phyloP scores from a whole-genome alignment of 2,329 filamentous ascomycete genomes.

The Nemania serpens region DNA sequence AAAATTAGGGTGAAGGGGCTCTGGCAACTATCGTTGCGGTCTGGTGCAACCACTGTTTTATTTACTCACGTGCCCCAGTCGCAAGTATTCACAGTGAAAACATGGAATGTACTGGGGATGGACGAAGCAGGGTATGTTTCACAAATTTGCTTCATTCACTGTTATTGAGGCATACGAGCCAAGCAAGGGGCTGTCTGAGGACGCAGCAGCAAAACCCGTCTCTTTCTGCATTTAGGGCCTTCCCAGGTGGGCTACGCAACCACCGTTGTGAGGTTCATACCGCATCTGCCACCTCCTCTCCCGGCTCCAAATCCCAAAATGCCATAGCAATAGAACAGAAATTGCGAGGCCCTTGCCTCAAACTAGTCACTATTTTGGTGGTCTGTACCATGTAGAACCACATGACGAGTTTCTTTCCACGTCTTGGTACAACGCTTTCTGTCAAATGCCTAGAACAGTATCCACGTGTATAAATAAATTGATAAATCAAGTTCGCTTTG shows the following conservation, averaged over 20 bases:
- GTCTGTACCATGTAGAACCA: slow-evolving; percentile 1
- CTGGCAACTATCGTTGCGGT: too few species aligned
- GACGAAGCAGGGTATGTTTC: not conserved
- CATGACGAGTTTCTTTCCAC: not conserved
- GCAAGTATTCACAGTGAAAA: not conserved
- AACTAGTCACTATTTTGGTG: not conserved
- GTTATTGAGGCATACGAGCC: not conserved
- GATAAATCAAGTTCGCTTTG: slow-evolving; percentile 18
- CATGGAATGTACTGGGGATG: not conserved
- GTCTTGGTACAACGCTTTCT: slow-evolving; percentile 5
- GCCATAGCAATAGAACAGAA: slow-evolving; percentile 2
- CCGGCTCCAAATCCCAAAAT: not conserved
- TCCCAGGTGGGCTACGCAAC: not conserved
- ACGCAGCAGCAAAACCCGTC: not conserved
- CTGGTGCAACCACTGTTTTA: not conserved
- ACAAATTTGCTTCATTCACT: slow-evolving; percentile 6
- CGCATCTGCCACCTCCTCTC: not conserved
- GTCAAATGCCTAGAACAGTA: slow-evolving; percentile 4
- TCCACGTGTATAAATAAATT: slow-evolving; percentile 16
- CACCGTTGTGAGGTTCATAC: not conserved
- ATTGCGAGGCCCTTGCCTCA: not conserved
- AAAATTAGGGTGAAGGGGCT: too few species aligned
- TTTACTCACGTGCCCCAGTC: not conserved
- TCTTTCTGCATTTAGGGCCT: not conserved
- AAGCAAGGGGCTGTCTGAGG: not conserved